Evolutionary conservation across 2,329 filamentous ascomycete genomes (phyloP).

Genomic region (Verticillium alfalfae): DNA sequence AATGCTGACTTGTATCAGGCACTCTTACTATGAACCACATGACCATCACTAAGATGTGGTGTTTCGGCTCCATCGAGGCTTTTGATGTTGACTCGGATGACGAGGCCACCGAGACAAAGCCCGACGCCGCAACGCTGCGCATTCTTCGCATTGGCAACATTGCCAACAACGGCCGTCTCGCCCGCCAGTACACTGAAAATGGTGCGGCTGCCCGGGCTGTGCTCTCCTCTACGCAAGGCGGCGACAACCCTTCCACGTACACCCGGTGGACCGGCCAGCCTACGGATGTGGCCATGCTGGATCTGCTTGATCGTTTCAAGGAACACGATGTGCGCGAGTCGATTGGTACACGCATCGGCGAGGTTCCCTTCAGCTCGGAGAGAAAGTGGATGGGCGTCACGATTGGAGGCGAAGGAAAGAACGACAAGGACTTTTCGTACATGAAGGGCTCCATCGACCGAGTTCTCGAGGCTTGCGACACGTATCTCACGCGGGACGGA

Average conservation of each 20-base stretch:
- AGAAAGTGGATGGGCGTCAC: constrained; percentile 99
- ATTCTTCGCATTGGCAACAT: constrained; percentile 92
- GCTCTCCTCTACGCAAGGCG: constrained; percentile 74
- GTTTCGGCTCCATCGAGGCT: constrained; percentile 63
- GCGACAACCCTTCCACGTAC: constrained; percentile 56
- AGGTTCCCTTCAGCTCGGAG: constrained; percentile 94
- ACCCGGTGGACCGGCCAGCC: constrained; percentile 96
- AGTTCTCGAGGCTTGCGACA: constrained; percentile 81
- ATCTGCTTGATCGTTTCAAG: constrained; percentile 83
- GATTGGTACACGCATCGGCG: constrained; percentile 73
- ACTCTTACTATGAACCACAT: constrained; percentile 97
- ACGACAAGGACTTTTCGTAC: constrained; percentile 75
- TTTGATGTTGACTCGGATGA: constrained; percentile 50
- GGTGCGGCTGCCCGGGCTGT: constrained; percentile 71
- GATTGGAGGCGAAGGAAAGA: constrained; percentile 55
- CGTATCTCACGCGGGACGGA: constrained; percentile 81
- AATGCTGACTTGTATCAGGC: constrained; percentile 36
- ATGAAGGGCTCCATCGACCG: constrained; percentile 93
- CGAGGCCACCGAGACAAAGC: constrained; percentile 48
- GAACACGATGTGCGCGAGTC: constrained; percentile 88
- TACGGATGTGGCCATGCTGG: constrained; percentile 94
- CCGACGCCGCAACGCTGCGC: constrained; percentile 69
- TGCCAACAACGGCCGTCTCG: constrained; percentile 86
- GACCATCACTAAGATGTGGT: constrained; percentile 96
- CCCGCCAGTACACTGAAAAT: constrained; percentile 64